Evolutionary conservation across 176 grass and related monocot species (phyloP).

Genomic region (Raddia guianensis): DNA sequence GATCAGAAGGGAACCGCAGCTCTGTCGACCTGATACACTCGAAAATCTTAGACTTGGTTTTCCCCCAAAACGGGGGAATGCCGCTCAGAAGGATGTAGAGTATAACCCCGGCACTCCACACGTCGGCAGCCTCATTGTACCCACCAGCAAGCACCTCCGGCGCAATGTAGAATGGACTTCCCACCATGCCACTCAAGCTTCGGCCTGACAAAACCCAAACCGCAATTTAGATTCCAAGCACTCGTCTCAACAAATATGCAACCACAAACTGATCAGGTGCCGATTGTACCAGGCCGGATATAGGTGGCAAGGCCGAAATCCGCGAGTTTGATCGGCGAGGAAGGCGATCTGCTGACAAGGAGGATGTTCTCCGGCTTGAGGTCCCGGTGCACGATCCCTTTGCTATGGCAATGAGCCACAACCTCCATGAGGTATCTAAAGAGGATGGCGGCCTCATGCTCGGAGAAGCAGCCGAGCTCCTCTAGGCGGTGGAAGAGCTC

Average conservation of each 20-base stretch:
- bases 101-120: conserved; percentile 91
- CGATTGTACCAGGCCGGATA: conserved; percentile 65
- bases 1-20: conserved; percentile 75
- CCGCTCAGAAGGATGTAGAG: conserved; percentile 96
- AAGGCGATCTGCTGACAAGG: conserved; percentile 70
- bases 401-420: conserved; percentile 84
- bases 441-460: conserved; percentile 69
- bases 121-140: conserved; percentile 88
- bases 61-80: conserved; percentile 89
- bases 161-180: conserved; percentile 95
- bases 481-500: conserved; percentile 92
- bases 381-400: conserved; percentile 93
- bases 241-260: not conserved
- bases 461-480: conserved; percentile 76
- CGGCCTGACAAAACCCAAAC: conserved; percentile 59
- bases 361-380: conserved; percentile 98
- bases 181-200: conserved; percentile 84
- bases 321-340: conserved; percentile 77
- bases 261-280: conserved; percentile 8
- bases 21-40: conserved; percentile 80
- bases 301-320: conserved; percentile 95
- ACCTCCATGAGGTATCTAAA: conserved; percentile 91
- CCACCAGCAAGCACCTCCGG: conserved; percentile 89
- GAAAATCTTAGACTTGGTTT: conserved; percentile 90
- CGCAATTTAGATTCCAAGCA: conserved; percentile 25